Base-by-base conservation (phyloP, 345 rosid species). In the Aquilaria sinensis region DNA sequence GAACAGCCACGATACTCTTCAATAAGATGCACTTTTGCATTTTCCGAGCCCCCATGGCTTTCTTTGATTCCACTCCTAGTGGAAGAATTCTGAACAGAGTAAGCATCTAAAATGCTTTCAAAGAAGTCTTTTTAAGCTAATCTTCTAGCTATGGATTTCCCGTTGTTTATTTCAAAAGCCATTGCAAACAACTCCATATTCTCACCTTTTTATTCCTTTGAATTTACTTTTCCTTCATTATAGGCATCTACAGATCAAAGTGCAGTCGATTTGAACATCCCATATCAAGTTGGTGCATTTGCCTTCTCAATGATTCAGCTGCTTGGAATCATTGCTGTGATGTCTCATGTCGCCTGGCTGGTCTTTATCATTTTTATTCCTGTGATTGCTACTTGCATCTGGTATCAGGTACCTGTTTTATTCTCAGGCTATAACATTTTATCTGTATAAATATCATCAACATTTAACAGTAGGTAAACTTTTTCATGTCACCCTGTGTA, bases 161-260 rank as follows among this genome's bases (percentile, higher is more conserved):
- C 12, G 47, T n/a, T 52, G 2, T 30, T 47, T 7, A 37, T 52
- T 23, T 15, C 3, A 11, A 53, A 53, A 37, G 47, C 5, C 32
- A 9, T 52, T 23, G 6, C 53, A 34, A 23, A 12, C 34, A n/a
- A n/a, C n/a, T n/a, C n/a, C n/a, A n/a, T n/a, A 41, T 62, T 52
- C 6, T 43, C n/a, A 15, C 14, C 6, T 29, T 63, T 33, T 3
- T 45, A 1, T 12, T n/a, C n/a, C n/a, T n/a, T n/a, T n/a, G n/a
- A 47, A 23, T 50, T 45, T 47, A 5, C 2, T 46, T 53, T 64
- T 31, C 15, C 32, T 47, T 51, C n/a, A 33, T 47, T 15, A 4
- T 52, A 92, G 96, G 98, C 89, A 64, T 92, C 98, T 31, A 87
- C 91, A 0, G 96, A 92, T 73, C 96, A 89, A 72, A 83, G 84